phyloP scores from a whole-genome alignment of 495 filamentous ascomycete species.

The Penicillium steckii region DNA sequence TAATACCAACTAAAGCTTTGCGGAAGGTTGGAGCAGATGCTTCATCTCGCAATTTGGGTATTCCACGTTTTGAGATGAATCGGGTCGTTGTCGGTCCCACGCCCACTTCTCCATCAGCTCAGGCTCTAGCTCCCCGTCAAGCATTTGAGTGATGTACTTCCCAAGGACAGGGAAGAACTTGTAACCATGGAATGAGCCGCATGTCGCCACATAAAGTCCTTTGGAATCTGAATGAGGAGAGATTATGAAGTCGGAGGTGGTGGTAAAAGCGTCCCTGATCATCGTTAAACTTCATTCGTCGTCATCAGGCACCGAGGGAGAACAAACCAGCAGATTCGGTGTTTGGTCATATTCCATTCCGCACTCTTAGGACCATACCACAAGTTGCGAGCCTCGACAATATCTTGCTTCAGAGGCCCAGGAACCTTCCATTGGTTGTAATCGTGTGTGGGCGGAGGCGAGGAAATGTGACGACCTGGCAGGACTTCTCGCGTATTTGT shows the following conservation, averaged over 20 bases:
- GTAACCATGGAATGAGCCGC: slow-evolving; percentile 52
- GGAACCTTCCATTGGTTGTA: slow-evolving; percentile 52
- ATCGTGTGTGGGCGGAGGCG: slow-evolving; percentile 41
- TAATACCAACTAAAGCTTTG: slow-evolving; percentile 37
- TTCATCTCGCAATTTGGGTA: slow-evolving; percentile 37
- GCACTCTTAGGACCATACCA: slow-evolving; percentile 39
- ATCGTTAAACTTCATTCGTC: slow-evolving; percentile 6
- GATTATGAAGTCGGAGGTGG: slow-evolving; percentile 58
- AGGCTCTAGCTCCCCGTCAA: slow-evolving; percentile 45
- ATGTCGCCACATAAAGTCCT: slow-evolving; percentile 50
- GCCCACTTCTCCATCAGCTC: slow-evolving; percentile 50
- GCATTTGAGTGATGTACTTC: slow-evolving; percentile 56
- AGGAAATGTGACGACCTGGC: slow-evolving; percentile 44
- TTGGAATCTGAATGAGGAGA: slow-evolving; percentile 49
- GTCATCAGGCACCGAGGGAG: background rate
- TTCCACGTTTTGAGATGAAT: slow-evolving; percentile 34
- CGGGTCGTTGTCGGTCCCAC: slow-evolving; percentile 52
- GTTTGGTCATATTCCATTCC: slow-evolving; percentile 36
- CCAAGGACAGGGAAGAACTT: slow-evolving; percentile 64
- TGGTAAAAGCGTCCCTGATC: slow-evolving; percentile 37
- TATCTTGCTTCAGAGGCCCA: slow-evolving; percentile 32
- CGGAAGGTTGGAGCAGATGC: slow-evolving; percentile 26
- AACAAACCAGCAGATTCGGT: slow-evolving; percentile 47
- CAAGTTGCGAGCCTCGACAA: slow-evolving; percentile 32
- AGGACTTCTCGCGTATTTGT: slow-evolving; percentile 46